Evolutionary conservation across 2,329 filamentous ascomycete species (phyloP), one percentile per base, ranked within the genome.

Genomic region (Incumbomyces delicatus): DNA sequence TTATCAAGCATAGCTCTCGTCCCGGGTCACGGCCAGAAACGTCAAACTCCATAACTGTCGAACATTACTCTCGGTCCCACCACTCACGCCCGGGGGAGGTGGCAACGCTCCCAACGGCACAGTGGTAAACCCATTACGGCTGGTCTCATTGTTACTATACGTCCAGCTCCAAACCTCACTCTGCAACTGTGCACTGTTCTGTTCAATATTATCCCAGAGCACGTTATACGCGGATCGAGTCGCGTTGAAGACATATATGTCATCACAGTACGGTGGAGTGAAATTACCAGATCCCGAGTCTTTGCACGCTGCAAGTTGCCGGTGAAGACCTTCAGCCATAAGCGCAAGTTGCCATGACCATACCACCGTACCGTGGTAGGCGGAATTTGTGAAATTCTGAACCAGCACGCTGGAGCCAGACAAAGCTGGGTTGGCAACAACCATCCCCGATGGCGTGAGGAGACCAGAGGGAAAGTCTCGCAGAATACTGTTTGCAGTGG

Each of bases 331-430:
- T 8, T 70, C 71, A 0, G 75, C 78, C 74, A 82, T 80, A 71
- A 83, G 80, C 0, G 77, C 72, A 3, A 82, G 63, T 46, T 77
- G 78, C 77, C 78, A 83, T 37, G 70, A 72, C 79, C 78, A 83
- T 1, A 83, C 67, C 0, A 84, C 78, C 0, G 78, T 80, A 0
- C 78, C 79, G 47, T 83, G 78, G 53, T 80, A 83, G 0, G 73
- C 75, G 2, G 66, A 65, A n/a, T 71, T 75, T 1, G 75, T 75
- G 51, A 74, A 83, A 43, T 74, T 74, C 0, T 60, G 62, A 0
- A 71, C 68, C 42, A 76, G 72, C 2, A 66, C 64, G 0, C 67
- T 60, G 12, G 72, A 63, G 0, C 63, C 67, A 0, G 74, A 73
- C 22, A 76, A 75, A 0, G 78, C 77, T 0, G 78, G 78, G 47